phyloP scores from a whole-genome alignment of 768 basidiomycete species.

The Suillus brevipes region DNA sequence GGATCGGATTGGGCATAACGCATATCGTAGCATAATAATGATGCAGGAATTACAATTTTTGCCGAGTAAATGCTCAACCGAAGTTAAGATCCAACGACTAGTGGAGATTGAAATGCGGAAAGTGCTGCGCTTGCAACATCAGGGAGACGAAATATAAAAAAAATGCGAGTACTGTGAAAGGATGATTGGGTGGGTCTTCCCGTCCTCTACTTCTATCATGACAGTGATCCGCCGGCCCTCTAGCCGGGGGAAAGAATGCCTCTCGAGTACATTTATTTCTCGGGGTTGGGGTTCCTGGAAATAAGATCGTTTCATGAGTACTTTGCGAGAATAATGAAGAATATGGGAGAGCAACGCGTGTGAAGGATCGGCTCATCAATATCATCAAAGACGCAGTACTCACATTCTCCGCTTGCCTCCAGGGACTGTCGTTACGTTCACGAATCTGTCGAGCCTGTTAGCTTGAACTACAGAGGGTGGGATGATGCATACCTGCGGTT shows the following conservation, averaged over 20 bases:
- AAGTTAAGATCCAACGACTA: background rate
- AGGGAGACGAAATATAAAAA: conserved; percentile 14
- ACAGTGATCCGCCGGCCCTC: conserved; percentile 16
- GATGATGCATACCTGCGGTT: conserved; percentile 78
- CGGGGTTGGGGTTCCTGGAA: conserved; percentile 32
- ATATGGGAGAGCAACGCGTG: conserved; percentile 94
- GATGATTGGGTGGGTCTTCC: conserved; percentile 13
- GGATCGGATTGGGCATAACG: conserved; percentile 22
- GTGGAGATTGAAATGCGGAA: background rate
- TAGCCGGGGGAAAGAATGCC: conserved; percentile 15
- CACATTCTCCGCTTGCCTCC: conserved; percentile 97
- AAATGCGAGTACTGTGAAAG: conserved; percentile 8
- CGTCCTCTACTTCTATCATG: conserved; percentile 13
- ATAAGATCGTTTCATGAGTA: background rate
- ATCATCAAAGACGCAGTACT: conserved; percentile 72
- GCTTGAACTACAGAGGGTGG: background rate
- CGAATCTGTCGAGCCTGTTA: conserved; percentile 57
- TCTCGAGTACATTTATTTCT: conserved; percentile 21
- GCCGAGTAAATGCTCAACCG: background rate
- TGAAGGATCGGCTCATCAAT: conserved; percentile 59
- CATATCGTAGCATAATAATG: conserved; percentile 24
- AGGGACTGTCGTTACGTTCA: conserved; percentile 87
- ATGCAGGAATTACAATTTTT: conserved; percentile 6
- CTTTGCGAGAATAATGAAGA: background rate
- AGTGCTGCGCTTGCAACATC: conserved; percentile 9